These are phyloP conservation scores for Sphaerulina populicola DNA, from an alignment of 2,329 filamentous ascomycete genomes.

Conservation along the genomic window DNA sequence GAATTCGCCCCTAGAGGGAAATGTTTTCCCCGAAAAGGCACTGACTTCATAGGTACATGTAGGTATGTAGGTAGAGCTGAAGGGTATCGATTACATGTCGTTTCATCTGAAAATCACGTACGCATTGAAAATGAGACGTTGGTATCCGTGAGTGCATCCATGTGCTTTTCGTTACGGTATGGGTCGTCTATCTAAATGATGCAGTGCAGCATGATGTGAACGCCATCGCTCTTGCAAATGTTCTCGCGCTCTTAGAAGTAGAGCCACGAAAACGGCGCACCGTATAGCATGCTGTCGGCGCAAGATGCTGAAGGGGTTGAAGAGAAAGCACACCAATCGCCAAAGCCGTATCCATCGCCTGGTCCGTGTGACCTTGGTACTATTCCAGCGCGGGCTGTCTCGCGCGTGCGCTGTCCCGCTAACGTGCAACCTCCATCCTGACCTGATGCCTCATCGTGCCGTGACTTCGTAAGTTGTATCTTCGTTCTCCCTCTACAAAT, in stretches of 20 bases:
- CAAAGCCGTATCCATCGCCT: conserved; percentile 22
- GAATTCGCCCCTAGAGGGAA: no score
- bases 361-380: conserved; percentile 22
- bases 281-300: conserved; percentile 13
- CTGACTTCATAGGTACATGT: no score
- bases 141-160: conserved; percentile 5
- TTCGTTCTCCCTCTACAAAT: conserved; percentile 39
- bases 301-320: conserved; percentile 17
- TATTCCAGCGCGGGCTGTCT: conserved; percentile 13
- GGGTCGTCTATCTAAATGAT: conserved; percentile 27
- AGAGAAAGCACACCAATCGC: conserved; percentile 25
- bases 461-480: conserved; percentile 17
- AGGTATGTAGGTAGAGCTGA: no score
- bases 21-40: no score
- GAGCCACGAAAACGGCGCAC: conserved; percentile 16
- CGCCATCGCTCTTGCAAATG: conserved; percentile 24
- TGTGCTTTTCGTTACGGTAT: conserved; percentile 23
- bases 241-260: conserved; percentile 6
- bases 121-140: background rate
- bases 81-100: no score
- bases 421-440: conserved; percentile 14
- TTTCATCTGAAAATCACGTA: background rate
- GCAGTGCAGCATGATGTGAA: conserved; percentile 19
- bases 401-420: conserved; percentile 15
- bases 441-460: conserved; percentile 16